Base-by-base conservation (phyloP, 495 filamentous ascomycete genomes). In the Symbiotaphrina buchneri region DNA sequence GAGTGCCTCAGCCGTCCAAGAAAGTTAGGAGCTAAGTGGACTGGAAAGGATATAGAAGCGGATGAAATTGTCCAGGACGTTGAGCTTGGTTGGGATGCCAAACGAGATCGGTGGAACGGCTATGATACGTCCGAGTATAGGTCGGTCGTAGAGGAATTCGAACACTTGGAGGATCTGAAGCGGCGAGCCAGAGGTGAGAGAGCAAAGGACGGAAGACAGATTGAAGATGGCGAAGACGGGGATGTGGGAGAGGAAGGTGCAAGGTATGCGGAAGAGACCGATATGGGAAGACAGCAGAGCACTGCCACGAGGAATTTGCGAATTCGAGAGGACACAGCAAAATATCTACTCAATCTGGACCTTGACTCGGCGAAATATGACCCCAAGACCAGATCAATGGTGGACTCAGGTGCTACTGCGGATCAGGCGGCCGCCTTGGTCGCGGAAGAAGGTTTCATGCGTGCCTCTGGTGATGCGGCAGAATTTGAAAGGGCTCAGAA, bases 301-400 rank as follows among this genome's bases (percentile, higher is more conserved):
- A 92, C 81, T 2, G 67, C 74, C n/a, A 91, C 85, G 3, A 65
- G 80, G 38, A 85, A 94, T 41, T 62, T 97, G 37, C 67, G 87
- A 32, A 68, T 97, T 37, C 69, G 87, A 43, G 87, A 97, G 55
- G 87, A 97, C 49, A 95, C 87, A 4, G 87, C 87, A n/a, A 95
- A 95, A 47, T 97, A 97, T 47, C 55, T 97, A 5, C 58, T 94
- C 0, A 94, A 94, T 43, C 63, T 97, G 3, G 87, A 95, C 42
- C 65, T 90, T 2, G 87, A 97, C 41, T 93, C 85, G 0, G 90
- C 87, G 8, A 92, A 93, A 45, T 97, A 97, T 51, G 90, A 97
- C 44, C 87, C 87, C 0, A 97, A 97, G 47, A 95, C 85, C 21
- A 68, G 87, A 35, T 74, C 79, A 4, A 91, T 97, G 72, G 74